Base-by-base conservation (phyloP, 176 grass and related monocot species). In the Bothriochloa decipiens region DNA sequence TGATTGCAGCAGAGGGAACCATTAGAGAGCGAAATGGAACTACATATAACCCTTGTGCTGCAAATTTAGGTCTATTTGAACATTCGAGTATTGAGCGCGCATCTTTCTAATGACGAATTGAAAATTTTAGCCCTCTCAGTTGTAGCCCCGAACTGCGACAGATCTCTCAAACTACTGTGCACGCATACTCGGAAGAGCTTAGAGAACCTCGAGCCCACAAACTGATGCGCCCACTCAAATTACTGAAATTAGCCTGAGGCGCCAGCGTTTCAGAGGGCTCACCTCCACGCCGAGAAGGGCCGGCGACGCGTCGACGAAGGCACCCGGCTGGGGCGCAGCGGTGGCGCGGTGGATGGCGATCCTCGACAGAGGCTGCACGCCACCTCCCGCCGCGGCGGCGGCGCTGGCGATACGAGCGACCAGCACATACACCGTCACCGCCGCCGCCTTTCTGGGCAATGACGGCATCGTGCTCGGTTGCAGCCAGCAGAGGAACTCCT, bases 331-430 rank as follows among this genome's bases (percentile, higher is more conserved):
- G 61, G 81, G 80, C 45, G 81, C 85, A 27, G 90, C 86, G 63
- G 87, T 89, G 70, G 79, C 64, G 78, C 76, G 89, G 66, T 92
- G 86, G 81, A 98, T 90, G 87, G 86, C 91, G 74, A 98, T 91
- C 85, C 66, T 93, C 42, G 95, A 95, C 49, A 98, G 85, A 36
- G 95, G 87, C 43, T 98, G 95, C 47, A 90, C 91, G 28, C 87
- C 90, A 20, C 72, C 62, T 50, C 23, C 60, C 9, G 57, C 57
- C 0, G 25, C 76, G 4, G 9, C 52, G 67, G 15, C 39, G 70
- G 46, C 18, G 37, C 33, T 53, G 26, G 63, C 55, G 57, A 62
- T 68, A 15, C 74, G 26, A 8, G 74, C 65, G 58, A 41, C 16
- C 83, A 90, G 73, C 78, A 58, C 72, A 26, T 57, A 80, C 61